Base-by-base conservation (phyloP, 2,329 filamentous ascomycete species). In the Colletotrichum phormii region DNA sequence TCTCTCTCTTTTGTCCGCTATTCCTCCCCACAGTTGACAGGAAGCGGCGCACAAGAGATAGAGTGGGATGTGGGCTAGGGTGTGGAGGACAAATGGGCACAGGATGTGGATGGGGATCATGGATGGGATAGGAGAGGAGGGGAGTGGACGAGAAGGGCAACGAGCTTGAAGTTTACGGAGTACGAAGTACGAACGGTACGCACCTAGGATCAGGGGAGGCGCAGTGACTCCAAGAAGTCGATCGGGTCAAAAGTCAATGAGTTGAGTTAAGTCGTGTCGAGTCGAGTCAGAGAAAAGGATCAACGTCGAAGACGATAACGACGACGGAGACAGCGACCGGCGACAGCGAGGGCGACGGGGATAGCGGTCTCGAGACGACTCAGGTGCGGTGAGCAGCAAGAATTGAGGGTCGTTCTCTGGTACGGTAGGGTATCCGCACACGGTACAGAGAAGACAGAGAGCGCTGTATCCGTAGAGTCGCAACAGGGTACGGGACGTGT, bases 41-140 rank as follows among this genome's bases (percentile, higher is more conserved):
- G 18, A 61, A 70, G 71, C 71, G 55, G 49, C 60, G 71, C 71
- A 70, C 60, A 61, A 70, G 60, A 73, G 71, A 71, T 71, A 61
- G 66, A 73, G 71, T 73, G 61, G 66, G 66, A 73, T 64, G 71
- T 73, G 71, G 71, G 61, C 60, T 73, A 55, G 59, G 65, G 54
- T 60, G 71, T 73, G 71, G 71, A 70, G 71, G 71, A 61, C 71
- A 51, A 70, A 73, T 70, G 58, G 66, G 61, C 66, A 73, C 66
- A 73, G 66, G 49, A 73, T 61, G 35, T 55, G 61, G 46, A 73
- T 65, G 66, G 55, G 71, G 61, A 15, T 42, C 37, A 18, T 18
- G 37, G 37, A 42, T 42, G 37, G 37, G 37, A 70, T 53, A 26
- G 57, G 49, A 54, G 51, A 49, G 33, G 31, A 64, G 62, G 51